Evolutionary conservation across 169 alveolate genomes (phyloP).

Genomic region (Eimeria sp.): DNA sequence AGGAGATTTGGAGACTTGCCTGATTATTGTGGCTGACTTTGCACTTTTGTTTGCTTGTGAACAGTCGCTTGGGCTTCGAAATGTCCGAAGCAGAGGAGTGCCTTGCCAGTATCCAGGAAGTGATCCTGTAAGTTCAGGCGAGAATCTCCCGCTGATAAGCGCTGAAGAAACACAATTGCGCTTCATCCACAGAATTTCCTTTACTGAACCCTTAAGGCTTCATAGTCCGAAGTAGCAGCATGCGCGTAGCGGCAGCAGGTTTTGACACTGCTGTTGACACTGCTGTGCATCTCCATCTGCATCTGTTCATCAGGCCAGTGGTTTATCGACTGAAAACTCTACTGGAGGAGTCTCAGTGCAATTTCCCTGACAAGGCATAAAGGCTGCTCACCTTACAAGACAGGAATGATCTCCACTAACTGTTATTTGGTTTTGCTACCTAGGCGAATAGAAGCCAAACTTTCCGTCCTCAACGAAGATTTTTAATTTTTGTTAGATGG

Average conservation of each 20-base stretch:
- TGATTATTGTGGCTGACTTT: neutral
- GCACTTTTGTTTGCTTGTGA: neutral
- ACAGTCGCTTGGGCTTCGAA: slow-evolving; percentile 65
- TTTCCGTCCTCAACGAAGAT: neutral
- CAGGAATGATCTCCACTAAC: neutral
- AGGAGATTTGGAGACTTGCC: neutral
- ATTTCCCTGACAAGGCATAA: slow-evolving; percentile 69
- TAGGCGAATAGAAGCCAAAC: neutral
- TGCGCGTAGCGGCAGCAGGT: neutral
- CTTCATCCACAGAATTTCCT: neutral
- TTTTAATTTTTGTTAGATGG: neutral
- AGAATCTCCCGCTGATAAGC: neutral
- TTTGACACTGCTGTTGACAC: neutral
- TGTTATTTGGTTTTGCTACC: slow-evolving; percentile 4
- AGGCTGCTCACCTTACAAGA: neutral
- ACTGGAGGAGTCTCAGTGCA: slow-evolving; percentile 37
- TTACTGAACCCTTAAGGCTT: neutral
- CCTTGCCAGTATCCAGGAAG: slow-evolving; percentile 53
- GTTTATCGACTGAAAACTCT: neutral
- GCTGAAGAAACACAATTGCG: neutral
- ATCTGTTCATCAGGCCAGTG: slow-evolving; percentile 21
- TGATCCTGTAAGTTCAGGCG: neutral
- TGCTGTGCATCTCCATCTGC: neutral
- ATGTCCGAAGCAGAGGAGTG: slow-evolving; percentile 52
- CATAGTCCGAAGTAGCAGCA: neutral